These are phyloP conservation scores for Colletotrichum lindemuthianum DNA, from an alignment of 2,329 filamentous ascomycete species.

Conservation along the genomic window DNA sequence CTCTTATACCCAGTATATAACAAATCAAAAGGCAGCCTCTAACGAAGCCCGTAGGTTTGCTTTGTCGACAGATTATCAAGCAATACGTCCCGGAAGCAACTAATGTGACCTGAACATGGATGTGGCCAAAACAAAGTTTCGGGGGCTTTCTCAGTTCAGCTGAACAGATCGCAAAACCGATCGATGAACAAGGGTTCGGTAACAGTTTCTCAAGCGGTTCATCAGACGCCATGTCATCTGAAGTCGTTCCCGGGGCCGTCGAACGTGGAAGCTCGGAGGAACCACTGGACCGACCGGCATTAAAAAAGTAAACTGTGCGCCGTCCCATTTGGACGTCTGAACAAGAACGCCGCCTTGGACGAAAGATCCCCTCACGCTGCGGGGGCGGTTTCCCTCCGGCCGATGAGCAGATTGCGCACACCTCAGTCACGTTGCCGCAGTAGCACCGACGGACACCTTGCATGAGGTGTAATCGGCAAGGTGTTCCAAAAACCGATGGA, in stretches of 20 bases:
- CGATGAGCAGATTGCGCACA: constrained; percentile 10
- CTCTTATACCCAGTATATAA: no score
- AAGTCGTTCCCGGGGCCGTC: not conserved
- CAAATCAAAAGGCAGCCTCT: no score
- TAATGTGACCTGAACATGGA: no score
- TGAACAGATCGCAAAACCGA: no score
- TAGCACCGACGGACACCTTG: constrained; percentile 22
- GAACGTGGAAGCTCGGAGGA: constrained; percentile 21
- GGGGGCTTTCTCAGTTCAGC: no score
- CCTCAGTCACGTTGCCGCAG: not conserved
- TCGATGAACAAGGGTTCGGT: no score
- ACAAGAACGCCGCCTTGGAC: not conserved
- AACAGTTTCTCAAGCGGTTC: no score
- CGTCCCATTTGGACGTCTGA: not conserved
- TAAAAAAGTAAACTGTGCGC: constrained; percentile 13
- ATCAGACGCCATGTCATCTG: no score
- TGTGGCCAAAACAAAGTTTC: no score
- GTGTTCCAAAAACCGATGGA: not conserved
- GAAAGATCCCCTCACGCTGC: not conserved
- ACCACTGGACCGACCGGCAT: constrained; percentile 10
- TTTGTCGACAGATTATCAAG: no score
- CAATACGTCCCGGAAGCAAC: no score
- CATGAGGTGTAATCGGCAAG: constrained; percentile 29
- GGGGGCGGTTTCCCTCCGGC: not conserved
- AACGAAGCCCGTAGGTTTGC: no score